Conservation (phyloP, 805 yeast species). For the Ogataea naganishii region DNA sequence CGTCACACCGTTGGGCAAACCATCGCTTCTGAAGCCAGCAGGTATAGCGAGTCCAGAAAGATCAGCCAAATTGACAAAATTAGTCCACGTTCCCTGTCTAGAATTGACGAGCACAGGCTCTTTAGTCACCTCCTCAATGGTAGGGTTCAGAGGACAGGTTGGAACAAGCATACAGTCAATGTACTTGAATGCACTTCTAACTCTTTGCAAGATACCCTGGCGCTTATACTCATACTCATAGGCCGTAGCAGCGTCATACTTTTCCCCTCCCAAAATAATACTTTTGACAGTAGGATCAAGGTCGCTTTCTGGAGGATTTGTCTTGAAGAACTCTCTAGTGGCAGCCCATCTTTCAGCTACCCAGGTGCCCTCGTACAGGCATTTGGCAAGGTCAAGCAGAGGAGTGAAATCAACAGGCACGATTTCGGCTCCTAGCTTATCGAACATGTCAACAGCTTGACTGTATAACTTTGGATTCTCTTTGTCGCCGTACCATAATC, state of each 20-base stretch:
- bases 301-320: conserved; percentile 59
- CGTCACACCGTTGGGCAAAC: conserved; percentile 87
- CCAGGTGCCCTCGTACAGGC: conserved; percentile 98
- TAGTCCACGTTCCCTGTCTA: conserved; percentile 95
- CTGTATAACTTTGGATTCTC: conserved; percentile 67
- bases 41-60: conserved; percentile 89
- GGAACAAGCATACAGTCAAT: conserved; percentile 83
- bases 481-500: conserved; percentile 67
- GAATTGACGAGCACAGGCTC: conserved; percentile 85
- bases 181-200: conserved; percentile 42
- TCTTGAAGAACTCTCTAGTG: conserved; percentile 57
- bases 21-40: conserved; percentile 80
- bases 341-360: conserved; percentile 93
- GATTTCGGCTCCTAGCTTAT: conserved; percentile 46
- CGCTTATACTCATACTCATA: conserved; percentile 84
- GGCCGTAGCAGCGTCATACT: conserved; percentile 72
- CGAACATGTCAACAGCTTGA: conserved; percentile 48
- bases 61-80: conserved; percentile 92
- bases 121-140: conserved; percentile 56
- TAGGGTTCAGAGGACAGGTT: conserved; percentile 89
- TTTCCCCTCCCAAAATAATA: conserved; percentile 73
- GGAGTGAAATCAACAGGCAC: conserved; percentile 65
- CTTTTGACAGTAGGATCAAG: conserved; percentile 78
- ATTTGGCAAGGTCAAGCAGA: conserved; percentile 71
- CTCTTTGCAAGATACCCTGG: conserved; percentile 64